Conservation (phyloP, 139 green algal species). For the Pleodorina starrii region DNA sequence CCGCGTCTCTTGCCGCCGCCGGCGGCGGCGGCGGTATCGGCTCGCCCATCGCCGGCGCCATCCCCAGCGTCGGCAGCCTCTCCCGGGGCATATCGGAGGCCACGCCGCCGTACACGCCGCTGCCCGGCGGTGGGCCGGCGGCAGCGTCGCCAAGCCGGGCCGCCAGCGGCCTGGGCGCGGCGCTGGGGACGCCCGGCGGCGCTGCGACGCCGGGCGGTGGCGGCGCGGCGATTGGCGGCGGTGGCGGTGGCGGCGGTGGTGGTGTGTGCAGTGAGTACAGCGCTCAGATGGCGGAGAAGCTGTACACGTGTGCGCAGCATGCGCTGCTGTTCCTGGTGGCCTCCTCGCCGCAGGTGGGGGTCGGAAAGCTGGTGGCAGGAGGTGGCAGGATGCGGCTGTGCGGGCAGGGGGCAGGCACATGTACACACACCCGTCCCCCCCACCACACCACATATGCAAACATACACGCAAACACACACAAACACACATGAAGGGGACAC, state of each 20-base stretch:
- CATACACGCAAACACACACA: no score
- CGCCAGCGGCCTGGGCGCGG: background rate
- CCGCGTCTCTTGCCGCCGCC: background rate
- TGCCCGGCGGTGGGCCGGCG: background rate
- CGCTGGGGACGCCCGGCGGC: background rate
- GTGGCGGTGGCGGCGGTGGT: background rate
- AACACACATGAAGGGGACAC: no score
- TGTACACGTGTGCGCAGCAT: constrained; percentile 60
- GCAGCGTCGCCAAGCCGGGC: background rate
- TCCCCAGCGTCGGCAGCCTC: background rate
- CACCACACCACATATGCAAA: no score
- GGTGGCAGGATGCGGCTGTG: no score
- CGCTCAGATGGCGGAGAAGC: constrained; percentile 55
- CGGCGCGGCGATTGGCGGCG: background rate
- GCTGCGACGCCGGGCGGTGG: background rate
- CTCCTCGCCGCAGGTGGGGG: constrained; percentile 62
- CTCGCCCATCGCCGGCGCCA: background rate
- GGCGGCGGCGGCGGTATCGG: background rate
- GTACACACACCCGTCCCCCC: no score
- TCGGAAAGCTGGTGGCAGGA: no score
- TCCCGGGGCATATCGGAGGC: background rate
- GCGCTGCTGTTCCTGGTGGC: constrained; percentile 57
- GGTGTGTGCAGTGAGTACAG: constrained; percentile 53
- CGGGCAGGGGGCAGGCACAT: no score
- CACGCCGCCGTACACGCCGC: background rate